Base-by-base conservation (phyloP, 352 stramenopile genomes). In the Plasmopara muralis region DNA sequence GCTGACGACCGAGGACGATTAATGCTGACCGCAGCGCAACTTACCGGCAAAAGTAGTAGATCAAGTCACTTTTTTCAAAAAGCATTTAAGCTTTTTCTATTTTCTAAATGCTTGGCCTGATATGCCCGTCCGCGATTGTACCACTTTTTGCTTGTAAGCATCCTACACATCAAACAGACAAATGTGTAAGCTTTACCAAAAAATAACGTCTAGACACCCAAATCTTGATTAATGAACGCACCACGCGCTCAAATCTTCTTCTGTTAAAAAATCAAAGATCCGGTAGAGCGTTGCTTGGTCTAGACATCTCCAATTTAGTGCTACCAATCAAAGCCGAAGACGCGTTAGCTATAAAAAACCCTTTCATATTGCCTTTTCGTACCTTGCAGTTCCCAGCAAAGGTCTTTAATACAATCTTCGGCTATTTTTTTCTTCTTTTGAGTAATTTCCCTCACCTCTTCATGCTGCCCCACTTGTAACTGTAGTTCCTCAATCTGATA, bases 381-480 rank as follows among this genome's bases (percentile, higher is more conserved):
- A 89, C 78, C 78, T 57, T 76, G 64, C 38, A 89, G 70, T 45
- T 89, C 78, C 78, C 78, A 89, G 15, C 49, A 61, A 16, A 89
- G 55, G 14, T 80, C 73, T 12, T 84, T 72, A 29, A 85, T 74
- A 20, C 71, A 61, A 9, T 85, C 70, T 1, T 72, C 64, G 1
- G 78, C 50, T n/a, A 43, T 43, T 2, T 83, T 52, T 29, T 72
- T 73, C 25, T 80, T 53, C 40, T 73, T 60, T 15, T 54, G 60
- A 0, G 65, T 51, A 0, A 57, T 58, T 15, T 61, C 55, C 31
- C 74, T 83, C 1, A 53, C 52, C 9, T 71, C 53, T 51, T 86
- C 75, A 9, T 65, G 60, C 15, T 65, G 46, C 18, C 51, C 59
- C 25, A 85, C 47, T 18, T 74, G 52, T 20, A 55, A 42, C 38